Evolutionary conservation across 805 yeast genomes (phyloP).

Genomic region (Jamesozyma rosinii): DNA sequence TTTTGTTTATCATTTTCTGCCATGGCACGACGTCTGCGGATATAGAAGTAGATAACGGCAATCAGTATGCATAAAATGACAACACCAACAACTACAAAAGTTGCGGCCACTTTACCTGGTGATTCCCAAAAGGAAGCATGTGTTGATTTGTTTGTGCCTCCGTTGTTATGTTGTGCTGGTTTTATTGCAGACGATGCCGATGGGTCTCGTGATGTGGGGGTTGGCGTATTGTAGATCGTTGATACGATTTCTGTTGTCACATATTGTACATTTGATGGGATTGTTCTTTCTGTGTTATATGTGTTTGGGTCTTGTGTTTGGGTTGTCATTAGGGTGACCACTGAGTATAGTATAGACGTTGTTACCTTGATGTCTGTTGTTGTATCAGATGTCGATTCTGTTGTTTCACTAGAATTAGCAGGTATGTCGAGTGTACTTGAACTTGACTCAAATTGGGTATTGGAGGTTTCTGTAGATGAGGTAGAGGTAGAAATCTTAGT

Average conservation of each 20-base stretch:
- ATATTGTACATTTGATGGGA: not conserved
- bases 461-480: constrained; percentile 5
- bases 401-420: not conserved
- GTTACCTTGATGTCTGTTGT: not conserved
- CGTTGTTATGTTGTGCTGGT: constrained; percentile 2
- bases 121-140: constrained; percentile 43
- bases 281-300: not conserved
- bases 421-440: constrained; percentile 2
- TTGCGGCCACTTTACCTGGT: constrained; percentile 77
- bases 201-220: constrained; percentile 1
- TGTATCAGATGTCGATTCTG: not conserved
- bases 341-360: constrained; percentile 16
- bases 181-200: not conserved
- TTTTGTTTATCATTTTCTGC: too few species aligned
- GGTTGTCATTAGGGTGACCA: constrained; percentile 14
- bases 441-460: constrained; percentile 4
- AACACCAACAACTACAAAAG: constrained; percentile 71
- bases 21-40: not conserved
- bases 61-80: constrained; percentile 23
- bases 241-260: constrained; percentile 13
- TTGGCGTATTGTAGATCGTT: constrained; percentile 11
- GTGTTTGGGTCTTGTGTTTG: not conserved
- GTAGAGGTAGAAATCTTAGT: constrained; percentile 5
- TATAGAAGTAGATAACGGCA: not conserved
- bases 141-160: constrained; percentile 16